Percentiles rank a stretch among this genome's conserved stretches.
These are phyloP conservation scores for Chamaecyparis obtusa DNA, from an alignment of 75 land plant genomes.

Conservation along the genomic window DNA sequence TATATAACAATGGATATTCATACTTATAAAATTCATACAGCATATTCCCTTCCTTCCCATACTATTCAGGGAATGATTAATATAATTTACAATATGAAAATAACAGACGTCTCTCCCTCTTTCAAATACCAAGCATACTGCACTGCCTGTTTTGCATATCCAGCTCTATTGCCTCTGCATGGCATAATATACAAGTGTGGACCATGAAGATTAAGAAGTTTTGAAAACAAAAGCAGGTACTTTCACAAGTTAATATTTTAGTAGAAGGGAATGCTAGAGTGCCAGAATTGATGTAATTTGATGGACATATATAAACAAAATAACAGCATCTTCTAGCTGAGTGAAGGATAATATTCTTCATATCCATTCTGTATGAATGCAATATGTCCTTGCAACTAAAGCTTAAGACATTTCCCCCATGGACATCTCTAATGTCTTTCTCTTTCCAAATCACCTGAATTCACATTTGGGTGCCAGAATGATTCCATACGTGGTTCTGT, in stretches of 20 bases:
- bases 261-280: background rate
- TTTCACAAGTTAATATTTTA: background rate
- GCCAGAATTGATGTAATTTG: background rate
- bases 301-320: background rate
- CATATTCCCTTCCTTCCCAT: background rate
- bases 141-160: background rate
- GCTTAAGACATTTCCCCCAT: background rate
- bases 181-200: background rate
- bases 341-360: background rate
- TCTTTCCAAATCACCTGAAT: constrained; percentile 4
- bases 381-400: background rate
- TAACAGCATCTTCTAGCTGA: background rate
- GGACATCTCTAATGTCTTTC: background rate
- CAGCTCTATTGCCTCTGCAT: background rate
- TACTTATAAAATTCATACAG: background rate
- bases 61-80: background rate
- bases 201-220: background rate
- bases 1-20: background rate
- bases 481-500: constrained; percentile 69
- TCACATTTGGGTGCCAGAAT: constrained; percentile 35
- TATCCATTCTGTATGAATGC: background rate
- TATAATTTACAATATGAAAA: background rate
- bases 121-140: background rate
- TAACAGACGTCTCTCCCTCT: background rate
- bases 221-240: background rate